Evolutionary conservation across 345 rosid species (phyloP).

Genomic region (Passiflora organensis): DNA sequence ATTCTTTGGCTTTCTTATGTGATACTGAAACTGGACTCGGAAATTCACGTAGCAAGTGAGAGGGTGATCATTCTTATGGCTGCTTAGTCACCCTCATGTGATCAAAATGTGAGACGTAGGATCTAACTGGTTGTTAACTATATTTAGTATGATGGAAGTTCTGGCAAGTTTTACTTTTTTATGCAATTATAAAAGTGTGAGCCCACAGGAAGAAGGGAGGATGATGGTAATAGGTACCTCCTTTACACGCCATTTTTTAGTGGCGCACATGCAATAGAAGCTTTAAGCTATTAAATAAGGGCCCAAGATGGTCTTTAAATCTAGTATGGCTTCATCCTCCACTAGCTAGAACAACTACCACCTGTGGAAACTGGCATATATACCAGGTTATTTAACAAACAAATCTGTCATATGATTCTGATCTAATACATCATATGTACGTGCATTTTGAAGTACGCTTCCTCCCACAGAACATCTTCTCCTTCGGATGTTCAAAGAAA

Average conservation of each 20-base stretch:
- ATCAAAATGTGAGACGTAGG: background rate
- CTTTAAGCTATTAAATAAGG: conserved; percentile 6
- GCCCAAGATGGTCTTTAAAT: background rate
- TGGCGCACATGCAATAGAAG: conserved; percentile 13
- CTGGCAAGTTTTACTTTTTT: background rate
- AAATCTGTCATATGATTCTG: too few species aligned
- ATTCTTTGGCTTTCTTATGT: too few species aligned
- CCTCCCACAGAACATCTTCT: too few species aligned
- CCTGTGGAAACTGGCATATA: background rate
- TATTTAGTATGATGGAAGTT: background rate
- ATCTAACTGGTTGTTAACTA: background rate
- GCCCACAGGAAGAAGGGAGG: conserved; percentile 5
- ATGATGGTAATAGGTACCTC: background rate
- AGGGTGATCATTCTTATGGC: too few species aligned
- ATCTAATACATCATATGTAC: too few species aligned
- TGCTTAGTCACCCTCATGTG: background rate
- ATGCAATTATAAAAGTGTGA: conserved; percentile 8
- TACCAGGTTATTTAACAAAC: background rate
- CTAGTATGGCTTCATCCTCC: too few species aligned
- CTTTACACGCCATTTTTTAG: conserved; percentile 3
- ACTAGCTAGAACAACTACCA: too few species aligned
- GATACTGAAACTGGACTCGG: too few species aligned
- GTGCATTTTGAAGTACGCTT: too few species aligned
- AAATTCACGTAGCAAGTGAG: too few species aligned
- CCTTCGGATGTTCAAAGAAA: too few species aligned